These are phyloP conservation scores for Cladorrhinum samala DNA, from an alignment of 495 filamentous ascomycete species.

Conservation along the genomic window DNA sequence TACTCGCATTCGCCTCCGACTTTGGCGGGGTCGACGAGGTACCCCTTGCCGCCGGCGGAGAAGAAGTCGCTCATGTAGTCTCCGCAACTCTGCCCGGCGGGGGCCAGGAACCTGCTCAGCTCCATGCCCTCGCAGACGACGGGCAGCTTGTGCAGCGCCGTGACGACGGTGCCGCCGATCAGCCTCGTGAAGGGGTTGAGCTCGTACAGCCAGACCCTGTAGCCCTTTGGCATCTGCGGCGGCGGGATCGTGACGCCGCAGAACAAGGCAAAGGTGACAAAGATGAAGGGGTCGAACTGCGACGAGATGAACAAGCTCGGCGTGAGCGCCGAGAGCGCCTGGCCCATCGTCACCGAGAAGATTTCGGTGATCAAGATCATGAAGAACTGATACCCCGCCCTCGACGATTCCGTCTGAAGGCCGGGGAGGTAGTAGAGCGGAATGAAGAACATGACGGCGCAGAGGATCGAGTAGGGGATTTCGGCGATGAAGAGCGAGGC, in stretches of 20 bases:
- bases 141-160: slow-evolving; percentile 59
- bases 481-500: slow-evolving; percentile 67
- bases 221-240: slow-evolving; percentile 69
- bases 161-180: slow-evolving; percentile 71
- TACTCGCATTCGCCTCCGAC: slow-evolving; percentile 61
- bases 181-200: slow-evolving; percentile 81
- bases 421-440: slow-evolving; percentile 71
- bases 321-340: slow-evolving; percentile 62
- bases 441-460: slow-evolving; percentile 67
- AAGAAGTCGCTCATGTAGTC: slow-evolving; percentile 72
- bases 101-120: slow-evolving; percentile 57
- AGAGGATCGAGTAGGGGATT: slow-evolving; percentile 68
- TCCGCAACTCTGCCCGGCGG: slow-evolving; percentile 55
- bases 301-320: slow-evolving; percentile 65
- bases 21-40: slow-evolving; percentile 51
- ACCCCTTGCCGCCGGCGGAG: slow-evolving; percentile 55
- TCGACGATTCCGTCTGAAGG: slow-evolving; percentile 45
- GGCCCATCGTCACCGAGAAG: slow-evolving; percentile 68
- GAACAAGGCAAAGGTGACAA: slow-evolving; percentile 75
- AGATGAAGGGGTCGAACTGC: slow-evolving; percentile 69
- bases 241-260: slow-evolving; percentile 77
- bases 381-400: slow-evolving; percentile 77
- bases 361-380: slow-evolving; percentile 72
- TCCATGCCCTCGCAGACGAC: slow-evolving; percentile 54
- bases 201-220: slow-evolving; percentile 73